A percentile compares a stretch with the other conserved stretches of the same genome.
Evolutionary conservation across 208 protist species (phyloP).

Genomic region (Vickermania ingenoplastis): DNA sequence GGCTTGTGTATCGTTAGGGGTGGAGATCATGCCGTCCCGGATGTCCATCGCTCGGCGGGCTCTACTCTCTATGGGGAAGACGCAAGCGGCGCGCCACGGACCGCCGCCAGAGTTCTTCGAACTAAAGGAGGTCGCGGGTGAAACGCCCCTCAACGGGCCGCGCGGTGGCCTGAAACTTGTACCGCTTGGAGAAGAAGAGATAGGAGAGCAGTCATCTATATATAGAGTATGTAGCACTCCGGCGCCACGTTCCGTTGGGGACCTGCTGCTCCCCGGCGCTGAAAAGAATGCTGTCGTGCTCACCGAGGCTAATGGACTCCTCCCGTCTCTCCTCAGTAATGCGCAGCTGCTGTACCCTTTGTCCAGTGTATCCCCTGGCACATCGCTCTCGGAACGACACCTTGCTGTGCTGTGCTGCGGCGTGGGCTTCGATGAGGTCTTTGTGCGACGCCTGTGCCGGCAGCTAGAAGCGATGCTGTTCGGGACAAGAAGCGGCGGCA

Average conservation of each 20-base stretch:
- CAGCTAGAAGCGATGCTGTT: conserved; percentile 10
- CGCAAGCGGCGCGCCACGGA: not conserved
- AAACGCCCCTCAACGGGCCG: not conserved
- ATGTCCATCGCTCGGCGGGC: conserved; percentile 44
- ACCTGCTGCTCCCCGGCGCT: no score
- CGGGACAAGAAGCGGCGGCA: not conserved
- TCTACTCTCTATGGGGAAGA: conserved; percentile 14
- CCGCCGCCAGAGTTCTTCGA: not conserved
- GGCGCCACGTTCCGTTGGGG: not conserved
- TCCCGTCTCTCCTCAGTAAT: not conserved
- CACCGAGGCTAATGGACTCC: not conserved
- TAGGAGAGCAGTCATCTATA: conserved; percentile 18
- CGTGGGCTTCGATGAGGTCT: conserved; percentile 10
- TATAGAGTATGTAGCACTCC: not conserved
- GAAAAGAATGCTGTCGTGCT: no score
- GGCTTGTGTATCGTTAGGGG: conserved; percentile 40
- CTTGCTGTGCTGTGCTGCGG: conserved; percentile 13
- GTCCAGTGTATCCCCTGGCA: no score
- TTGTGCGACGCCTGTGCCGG: conserved; percentile 8
- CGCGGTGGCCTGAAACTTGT: not conserved
- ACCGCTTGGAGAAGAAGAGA: conserved; percentile 20
- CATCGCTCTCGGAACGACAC: conserved; percentile 2
- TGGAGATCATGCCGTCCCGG: conserved; percentile 56
- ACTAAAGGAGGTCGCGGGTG: not conserved
- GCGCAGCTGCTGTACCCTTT: not conserved